A percentile compares a stretch with the other conserved stretches of the same genome.
Conservation (phyloP, 495 filamentous ascomycete genomes). For the Staphylotrichum longicolle region DNA sequence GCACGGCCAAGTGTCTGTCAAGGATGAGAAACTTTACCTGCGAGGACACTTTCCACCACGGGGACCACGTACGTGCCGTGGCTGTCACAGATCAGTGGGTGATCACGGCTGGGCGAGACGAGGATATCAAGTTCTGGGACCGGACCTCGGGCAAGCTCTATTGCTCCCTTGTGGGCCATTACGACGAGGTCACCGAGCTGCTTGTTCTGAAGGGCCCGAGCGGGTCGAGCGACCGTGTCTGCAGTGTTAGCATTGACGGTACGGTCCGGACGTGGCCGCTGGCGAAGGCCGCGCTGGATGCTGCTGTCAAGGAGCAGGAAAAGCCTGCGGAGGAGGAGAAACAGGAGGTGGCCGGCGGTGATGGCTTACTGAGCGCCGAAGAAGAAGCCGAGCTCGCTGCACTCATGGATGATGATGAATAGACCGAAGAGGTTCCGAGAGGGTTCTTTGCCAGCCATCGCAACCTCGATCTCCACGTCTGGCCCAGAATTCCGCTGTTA, state of each 20-base stretch:
- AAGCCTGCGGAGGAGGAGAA: slow-evolving; percentile 46
- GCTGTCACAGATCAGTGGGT: slow-evolving; percentile 72
- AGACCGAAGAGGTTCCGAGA: not conserved
- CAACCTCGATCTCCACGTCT: not conserved
- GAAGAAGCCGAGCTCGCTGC: slow-evolving; percentile 86
- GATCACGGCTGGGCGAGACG: slow-evolving; percentile 86
- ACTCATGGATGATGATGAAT: slow-evolving; percentile 70
- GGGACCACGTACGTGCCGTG: slow-evolving; percentile 85
- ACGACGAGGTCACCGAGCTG: slow-evolving; percentile 84
- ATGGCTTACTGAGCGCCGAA: slow-evolving; percentile 64
- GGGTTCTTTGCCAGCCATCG: not conserved
- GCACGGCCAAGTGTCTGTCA: slow-evolving; percentile 70
- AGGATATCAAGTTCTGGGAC: slow-evolving; percentile 91
- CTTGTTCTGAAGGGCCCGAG: slow-evolving; percentile 54
- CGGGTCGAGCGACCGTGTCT: slow-evolving; percentile 45
- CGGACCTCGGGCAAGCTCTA: slow-evolving; percentile 65
- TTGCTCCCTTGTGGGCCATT: slow-evolving; percentile 80
- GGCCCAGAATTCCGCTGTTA: slow-evolving; percentile 9
- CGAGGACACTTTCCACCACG: slow-evolving; percentile 72
- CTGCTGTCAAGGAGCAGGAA: slow-evolving; percentile 53
- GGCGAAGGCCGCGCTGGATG: slow-evolving; percentile 58
- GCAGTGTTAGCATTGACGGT: slow-evolving; percentile 83
- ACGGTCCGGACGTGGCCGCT: slow-evolving; percentile 83
- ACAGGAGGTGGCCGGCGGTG: slow-evolving; percentile 37
- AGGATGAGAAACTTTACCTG: slow-evolving; percentile 62